These are phyloP conservation scores for Castanospermum australe DNA, from an alignment of 306 rosid species.

Conservation along the genomic window DNA sequence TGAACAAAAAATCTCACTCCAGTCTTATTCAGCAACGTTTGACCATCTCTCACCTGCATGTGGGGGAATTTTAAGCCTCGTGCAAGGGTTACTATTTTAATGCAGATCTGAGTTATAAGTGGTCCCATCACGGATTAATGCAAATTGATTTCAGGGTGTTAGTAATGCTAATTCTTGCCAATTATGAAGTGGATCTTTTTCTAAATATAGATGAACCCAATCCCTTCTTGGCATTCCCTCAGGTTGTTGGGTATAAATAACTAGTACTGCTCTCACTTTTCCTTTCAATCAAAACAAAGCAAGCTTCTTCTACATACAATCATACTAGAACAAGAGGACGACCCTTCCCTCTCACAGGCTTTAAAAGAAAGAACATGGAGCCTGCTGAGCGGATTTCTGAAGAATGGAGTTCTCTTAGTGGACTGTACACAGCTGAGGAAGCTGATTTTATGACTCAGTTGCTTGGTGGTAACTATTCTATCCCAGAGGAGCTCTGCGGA, in stretches of 20 bases:
- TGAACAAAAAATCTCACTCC: conserved; percentile 11
- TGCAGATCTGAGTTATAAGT: conserved; percentile 21
- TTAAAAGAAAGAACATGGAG: conserved; percentile 45
- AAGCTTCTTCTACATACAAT: conserved; percentile 6
- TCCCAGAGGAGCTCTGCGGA: conserved; percentile 26
- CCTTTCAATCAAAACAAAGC: conserved; percentile 25
- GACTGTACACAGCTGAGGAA: conserved; percentile 54
- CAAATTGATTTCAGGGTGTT: conserved; percentile 1
- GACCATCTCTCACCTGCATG: conserved; percentile 25
- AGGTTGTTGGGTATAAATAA: conserved; percentile 43
- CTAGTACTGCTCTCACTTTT: conserved; percentile 3
- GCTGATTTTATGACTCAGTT: conserved; percentile 65
- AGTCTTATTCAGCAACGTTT: not conserved
- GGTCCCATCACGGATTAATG: conserved; percentile 22
- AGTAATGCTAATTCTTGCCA: conserved; percentile 29
- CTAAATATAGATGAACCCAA: conserved; percentile 22
- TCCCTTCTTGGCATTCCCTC: conserved; percentile 33
- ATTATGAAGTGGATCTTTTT: conserved; percentile 26
- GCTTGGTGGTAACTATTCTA: conserved; percentile 25
- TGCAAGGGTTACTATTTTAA: conserved; percentile 6
- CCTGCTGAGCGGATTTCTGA: conserved; percentile 44
- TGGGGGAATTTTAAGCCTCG: not conserved
- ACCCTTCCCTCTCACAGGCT: not conserved
- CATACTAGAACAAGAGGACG: not conserved
- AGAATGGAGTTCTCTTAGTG: conserved; percentile 70